Evolutionary conservation across 2,329 filamentous ascomycete genomes (phyloP), one percentile per base, ranked within the genome.

Genomic region (Pseudogymnoascus sp.): DNA sequence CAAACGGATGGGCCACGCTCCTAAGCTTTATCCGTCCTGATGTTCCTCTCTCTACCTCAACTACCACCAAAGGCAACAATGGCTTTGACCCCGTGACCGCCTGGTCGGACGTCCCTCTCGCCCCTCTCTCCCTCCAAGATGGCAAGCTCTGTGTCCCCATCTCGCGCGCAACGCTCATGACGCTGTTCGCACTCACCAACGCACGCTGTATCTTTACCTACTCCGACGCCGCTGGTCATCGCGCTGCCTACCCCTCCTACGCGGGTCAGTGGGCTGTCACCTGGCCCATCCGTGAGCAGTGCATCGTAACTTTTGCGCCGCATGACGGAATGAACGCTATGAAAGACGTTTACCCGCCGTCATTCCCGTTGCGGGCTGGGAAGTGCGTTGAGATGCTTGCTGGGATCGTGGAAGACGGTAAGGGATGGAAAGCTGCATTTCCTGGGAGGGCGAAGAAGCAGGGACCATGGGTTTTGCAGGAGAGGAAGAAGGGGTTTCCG

Each of bases 241-340:
- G 73, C 3, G 70, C 71, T 16, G 69, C 71, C 0, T 75, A 73
- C 60, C 69, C 72, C 4, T 72, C 70, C 36, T 75, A 75, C 65
- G 68, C 68, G 43, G 74, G 73, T 14, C 69, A 71, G 46, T 75
- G 70, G 70, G 70, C 70, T 60, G 70, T 75, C 23, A 68, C 71
- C 11, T 75, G 73, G 73, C 72, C 73, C 18, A 72, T 75, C 34
- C 72, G 72, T 31, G 66, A 68, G 61, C 62, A 62, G 16, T 63
- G 61, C 38, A 56, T 65, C 0, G 56, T 67, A 1, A 37, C 36
- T 6, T 49, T 67, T 16, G 31, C 62, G 12, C 5, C 8, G n/a
- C 69, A 68, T 25, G 69, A 70, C 37, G 65, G 63, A 14, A 66
- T 68, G 40, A 62, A 23, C 14, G 31, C 59, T 5, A 56, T 61